Evolutionary conservation across 1,284 basidiomycete genomes (phyloP).

Genomic region (Chiua sp.): DNA sequence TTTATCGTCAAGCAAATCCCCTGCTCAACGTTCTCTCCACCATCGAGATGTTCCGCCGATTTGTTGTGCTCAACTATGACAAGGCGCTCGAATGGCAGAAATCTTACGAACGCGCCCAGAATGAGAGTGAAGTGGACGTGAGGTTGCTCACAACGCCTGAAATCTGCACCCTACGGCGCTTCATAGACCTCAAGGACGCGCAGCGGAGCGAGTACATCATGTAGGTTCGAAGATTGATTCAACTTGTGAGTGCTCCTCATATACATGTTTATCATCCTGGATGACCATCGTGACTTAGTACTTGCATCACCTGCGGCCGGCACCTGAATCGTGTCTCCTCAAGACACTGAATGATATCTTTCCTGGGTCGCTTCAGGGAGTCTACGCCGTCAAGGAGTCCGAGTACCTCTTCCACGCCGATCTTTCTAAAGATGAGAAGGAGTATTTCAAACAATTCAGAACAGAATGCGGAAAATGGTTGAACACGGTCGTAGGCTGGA

Average conservation of each 20-base stretch:
- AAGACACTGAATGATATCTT: constrained; percentile 49
- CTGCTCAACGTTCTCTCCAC: constrained; percentile 46
- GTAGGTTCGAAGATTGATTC: constrained; percentile 35
- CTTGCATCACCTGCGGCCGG: constrained; percentile 43
- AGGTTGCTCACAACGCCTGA: constrained; percentile 25
- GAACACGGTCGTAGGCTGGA: constrained; percentile 36
- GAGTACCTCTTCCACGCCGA: constrained; percentile 36
- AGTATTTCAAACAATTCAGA: constrained; percentile 29
- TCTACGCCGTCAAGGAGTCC: constrained; percentile 18
- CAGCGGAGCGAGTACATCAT: constrained; percentile 42
- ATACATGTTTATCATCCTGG: not conserved
- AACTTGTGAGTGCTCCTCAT: constrained; percentile 16
- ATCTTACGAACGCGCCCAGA: constrained; percentile 31
- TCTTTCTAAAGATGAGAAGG: constrained; percentile 37
- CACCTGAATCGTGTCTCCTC: constrained; percentile 36
- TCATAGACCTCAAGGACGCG: constrained; percentile 16
- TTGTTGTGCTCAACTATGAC: constrained; percentile 33
- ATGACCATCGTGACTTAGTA: constrained; percentile 29
- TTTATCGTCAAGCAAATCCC: constrained; percentile 42
- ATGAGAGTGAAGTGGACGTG: constrained; percentile 3
- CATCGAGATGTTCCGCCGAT: constrained; percentile 46
- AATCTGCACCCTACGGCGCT: constrained; percentile 14
- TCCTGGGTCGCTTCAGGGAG: constrained; percentile 37
- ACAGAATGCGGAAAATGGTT: constrained; percentile 29
- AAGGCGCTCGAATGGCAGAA: constrained; percentile 41